Evolutionary conservation across 228 moss, liverwort and hornwort species (phyloP).

Genomic region (Sphagnum magellanicum): DNA sequence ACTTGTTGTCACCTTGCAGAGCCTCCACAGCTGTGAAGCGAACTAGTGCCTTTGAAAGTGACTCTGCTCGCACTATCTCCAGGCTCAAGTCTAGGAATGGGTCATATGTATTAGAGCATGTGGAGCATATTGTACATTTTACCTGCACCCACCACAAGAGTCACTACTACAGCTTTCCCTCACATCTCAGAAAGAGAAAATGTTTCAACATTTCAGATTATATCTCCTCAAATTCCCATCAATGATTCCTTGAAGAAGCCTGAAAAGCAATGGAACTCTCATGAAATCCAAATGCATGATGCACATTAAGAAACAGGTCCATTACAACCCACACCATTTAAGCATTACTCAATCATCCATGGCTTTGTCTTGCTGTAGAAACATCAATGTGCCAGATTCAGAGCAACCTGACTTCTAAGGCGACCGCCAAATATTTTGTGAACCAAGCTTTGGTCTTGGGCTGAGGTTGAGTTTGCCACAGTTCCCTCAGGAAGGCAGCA

Average conservation of each 20-base stretch:
- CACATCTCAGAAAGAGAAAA: not conserved
- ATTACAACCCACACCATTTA: too few species aligned
- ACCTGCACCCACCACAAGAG: slow-evolving; percentile 42
- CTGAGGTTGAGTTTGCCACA: slow-evolving; percentile 33
- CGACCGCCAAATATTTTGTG: slow-evolving; percentile 96
- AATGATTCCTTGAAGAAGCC: not conserved
- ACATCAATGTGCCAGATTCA: too few species aligned
- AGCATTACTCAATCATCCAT: not conserved
- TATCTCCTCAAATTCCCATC: not conserved
- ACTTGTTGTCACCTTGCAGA: slow-evolving; percentile 92
- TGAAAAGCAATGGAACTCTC: not conserved
- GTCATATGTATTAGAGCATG: slow-evolving; percentile 89
- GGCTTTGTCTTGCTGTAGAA: not conserved
- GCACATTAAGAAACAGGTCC: not conserved
- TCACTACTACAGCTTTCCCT: not conserved
- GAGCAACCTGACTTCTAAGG: slow-evolving; percentile 73
- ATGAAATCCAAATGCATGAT: not conserved
- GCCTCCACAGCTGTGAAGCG: slow-evolving; percentile 94
- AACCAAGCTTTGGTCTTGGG: slow-evolving; percentile 78
- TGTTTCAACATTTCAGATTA: not conserved
- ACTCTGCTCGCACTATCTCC: slow-evolving; percentile 88
- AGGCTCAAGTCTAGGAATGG: slow-evolving; percentile 85
- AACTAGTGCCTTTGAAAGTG: slow-evolving; percentile 78
- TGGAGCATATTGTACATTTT: slow-evolving; percentile 79
- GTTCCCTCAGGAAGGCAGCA: slow-evolving; percentile 63